Evolutionary conservation across 331 rosid species (phyloP).

Genomic region (Prunus yedoensis): DNA sequence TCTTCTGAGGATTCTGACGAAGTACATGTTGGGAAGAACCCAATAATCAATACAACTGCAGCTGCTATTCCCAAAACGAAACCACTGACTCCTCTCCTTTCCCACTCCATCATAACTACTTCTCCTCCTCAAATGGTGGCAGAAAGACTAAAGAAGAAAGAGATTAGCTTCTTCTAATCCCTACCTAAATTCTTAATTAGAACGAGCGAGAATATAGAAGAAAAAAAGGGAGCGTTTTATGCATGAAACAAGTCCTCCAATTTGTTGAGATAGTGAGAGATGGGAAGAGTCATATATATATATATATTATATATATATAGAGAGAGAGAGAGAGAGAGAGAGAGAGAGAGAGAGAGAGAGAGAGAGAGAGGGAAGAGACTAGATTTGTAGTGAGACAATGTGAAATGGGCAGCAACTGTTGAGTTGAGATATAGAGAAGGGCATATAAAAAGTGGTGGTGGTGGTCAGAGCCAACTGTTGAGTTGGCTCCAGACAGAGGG

Average conservation of each 20-base stretch:
- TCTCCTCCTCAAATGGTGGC: too few relatives aligned
- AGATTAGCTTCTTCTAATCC: background rate
- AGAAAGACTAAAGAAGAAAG: background rate
- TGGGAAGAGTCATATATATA: background rate
- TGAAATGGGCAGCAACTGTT: background rate
- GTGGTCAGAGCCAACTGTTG: too few relatives aligned
- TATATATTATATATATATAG: too few relatives aligned
- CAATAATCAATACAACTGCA: slow-evolving; percentile 16
- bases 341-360: background rate
- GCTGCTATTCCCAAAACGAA: background rate
- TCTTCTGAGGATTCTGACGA: slow-evolving; percentile 19
- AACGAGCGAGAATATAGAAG: background rate
- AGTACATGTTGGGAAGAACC: slow-evolving; percentile 36
- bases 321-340: too few relatives aligned
- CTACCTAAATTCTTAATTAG: background rate
- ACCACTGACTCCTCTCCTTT: slow-evolving; percentile 24
- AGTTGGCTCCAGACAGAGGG: background rate
- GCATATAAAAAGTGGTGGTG: background rate
- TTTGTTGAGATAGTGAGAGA: background rate
- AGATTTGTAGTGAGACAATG: background rate
- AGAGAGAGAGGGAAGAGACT: background rate
- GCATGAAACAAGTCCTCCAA: background rate
- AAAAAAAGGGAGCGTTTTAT: background rate
- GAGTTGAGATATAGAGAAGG: background rate
- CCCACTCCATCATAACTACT: slow-evolving; percentile 48